Conservation (phyloP, 345 rosid genomes). For the Heritiera fomes region DNA sequence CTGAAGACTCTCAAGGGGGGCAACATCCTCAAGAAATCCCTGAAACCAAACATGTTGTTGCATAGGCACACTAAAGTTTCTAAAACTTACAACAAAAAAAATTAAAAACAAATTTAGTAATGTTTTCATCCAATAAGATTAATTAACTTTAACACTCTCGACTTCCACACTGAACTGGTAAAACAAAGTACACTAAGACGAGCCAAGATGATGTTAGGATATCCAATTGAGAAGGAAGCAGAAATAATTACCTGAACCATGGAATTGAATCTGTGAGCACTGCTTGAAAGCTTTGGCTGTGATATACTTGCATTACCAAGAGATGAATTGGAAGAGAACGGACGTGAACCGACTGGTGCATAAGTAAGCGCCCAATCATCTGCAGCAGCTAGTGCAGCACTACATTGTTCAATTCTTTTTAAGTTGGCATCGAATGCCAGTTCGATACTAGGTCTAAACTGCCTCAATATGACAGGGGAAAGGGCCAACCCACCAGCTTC, state of each 20-base stretch:
- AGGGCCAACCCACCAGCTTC: conserved; percentile 89
- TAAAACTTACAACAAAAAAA: not conserved
- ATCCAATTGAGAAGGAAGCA: conserved; percentile 4
- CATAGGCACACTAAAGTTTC: conserved; percentile 6
- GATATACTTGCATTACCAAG: conserved; percentile 34
- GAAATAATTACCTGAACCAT: conserved; percentile 69
- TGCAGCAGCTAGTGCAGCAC: conserved; percentile 78
- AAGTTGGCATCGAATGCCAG: conserved; percentile 64
- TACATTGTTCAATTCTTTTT: conserved; percentile 74
- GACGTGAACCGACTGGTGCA: conserved; percentile 55
- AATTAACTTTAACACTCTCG: not conserved
- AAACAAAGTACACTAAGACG: conserved; percentile 1
- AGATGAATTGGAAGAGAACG: conserved; percentile 46
- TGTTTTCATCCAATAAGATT: not conserved
- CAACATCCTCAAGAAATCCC: conserved; percentile 86
- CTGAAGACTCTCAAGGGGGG: conserved; percentile 68
- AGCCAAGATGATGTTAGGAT: not conserved
- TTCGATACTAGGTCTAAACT: conserved; percentile 63
- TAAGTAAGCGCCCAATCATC: conserved; percentile 78
- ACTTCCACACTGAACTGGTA: not conserved
- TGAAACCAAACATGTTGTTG: conserved; percentile 23
- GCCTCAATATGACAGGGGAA: conserved; percentile 70
- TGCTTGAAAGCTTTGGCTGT: conserved; percentile 72
- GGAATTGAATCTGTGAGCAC: conserved; percentile 75
- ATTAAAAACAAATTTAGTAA: not conserved